Base-by-base conservation (phyloP, 108 stramenopile genomes). In the Chaetoceros tenuissimus region DNA sequence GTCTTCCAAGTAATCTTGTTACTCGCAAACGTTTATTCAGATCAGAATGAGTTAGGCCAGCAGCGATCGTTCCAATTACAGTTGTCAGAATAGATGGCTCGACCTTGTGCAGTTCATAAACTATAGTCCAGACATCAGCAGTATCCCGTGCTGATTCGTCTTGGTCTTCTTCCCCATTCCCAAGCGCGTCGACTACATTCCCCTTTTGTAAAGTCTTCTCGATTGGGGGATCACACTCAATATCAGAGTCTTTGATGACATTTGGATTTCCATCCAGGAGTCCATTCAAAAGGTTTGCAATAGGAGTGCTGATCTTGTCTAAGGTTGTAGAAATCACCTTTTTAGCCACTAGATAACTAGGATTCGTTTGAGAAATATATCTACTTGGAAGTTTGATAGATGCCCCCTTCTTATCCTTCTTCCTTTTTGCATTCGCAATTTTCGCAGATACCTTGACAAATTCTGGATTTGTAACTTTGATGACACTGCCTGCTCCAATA, bases 71-170 rank as follows among this genome's bases (percentile, higher is more conserved):
- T 26, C 90, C 90, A 63, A 88, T 73, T 8, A 92, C 85, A 20
- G 90, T 88, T 17, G 89, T 92, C 26, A 92, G 61, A 49, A 85
- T 80, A 28, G 66, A 53, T 1, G 90, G 85, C 0, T 82, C 80
- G 29, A 88, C 73, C 2, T 69, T 31, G 43, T 84, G 80, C 29
- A 92, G 56, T 43, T 88, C 84, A 55, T 80, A 84, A 1, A 84
- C 68, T 52, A 85, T 80, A 29, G 59, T 57, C 55, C 71, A 92
- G 28, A 92, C 79, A 55, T 84, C 64, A n/a, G 56, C 53, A 3
- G 56, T 67, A 22, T 30, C 70, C 5, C 5, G 8, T 5, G 50
- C 19, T 13, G 5, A 0, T 49, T 40, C 59, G 8, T 22, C 21
- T 28, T 24, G 46, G 21, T 49, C 59, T 60, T 43, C 18, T 5